These are phyloP conservation scores for Sisymbrium altissimum DNA, from an alignment of 345 rosid genomes.

Conservation along the genomic window DNA sequence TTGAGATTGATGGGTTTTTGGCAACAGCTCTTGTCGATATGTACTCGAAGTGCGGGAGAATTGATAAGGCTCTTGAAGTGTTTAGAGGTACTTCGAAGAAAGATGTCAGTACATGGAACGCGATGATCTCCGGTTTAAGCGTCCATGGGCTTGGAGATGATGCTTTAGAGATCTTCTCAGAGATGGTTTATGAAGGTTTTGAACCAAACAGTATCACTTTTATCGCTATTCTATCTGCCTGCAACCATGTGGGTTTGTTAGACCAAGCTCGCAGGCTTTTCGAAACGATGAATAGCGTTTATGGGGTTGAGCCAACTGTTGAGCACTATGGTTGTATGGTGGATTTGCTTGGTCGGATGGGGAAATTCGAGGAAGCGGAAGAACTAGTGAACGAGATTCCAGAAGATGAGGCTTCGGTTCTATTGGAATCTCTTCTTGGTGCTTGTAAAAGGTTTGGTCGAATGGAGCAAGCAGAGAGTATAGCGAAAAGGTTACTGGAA, in stretches of 20 bases:
- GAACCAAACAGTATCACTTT: constrained; percentile 44
- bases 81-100: constrained; percentile 34
- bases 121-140: constrained; percentile 48
- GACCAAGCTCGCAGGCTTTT: constrained; percentile 40
- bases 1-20: constrained; percentile 35
- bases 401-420: constrained; percentile 27
- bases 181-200: constrained; percentile 49
- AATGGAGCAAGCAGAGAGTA: constrained; percentile 39
- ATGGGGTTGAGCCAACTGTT: constrained; percentile 43
- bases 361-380: constrained; percentile 43
- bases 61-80: constrained; percentile 48
- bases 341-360: constrained; percentile 48
- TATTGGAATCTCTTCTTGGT: constrained; percentile 41
- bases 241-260: constrained; percentile 52
- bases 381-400: constrained; percentile 34
- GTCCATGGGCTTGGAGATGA: constrained; percentile 41
- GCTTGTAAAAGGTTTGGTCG: constrained; percentile 45
- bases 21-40: constrained; percentile 56
- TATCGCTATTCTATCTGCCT: constrained; percentile 45
- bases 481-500: constrained; percentile 35
- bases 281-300: constrained; percentile 38
- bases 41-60: constrained; percentile 54
- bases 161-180: constrained; percentile 45
- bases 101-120: constrained; percentile 55
- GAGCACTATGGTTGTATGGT: constrained; percentile 55